phyloP scores from a whole-genome alignment of 768 basidiomycete genomes.

The Tylopilus sp. region DNA sequence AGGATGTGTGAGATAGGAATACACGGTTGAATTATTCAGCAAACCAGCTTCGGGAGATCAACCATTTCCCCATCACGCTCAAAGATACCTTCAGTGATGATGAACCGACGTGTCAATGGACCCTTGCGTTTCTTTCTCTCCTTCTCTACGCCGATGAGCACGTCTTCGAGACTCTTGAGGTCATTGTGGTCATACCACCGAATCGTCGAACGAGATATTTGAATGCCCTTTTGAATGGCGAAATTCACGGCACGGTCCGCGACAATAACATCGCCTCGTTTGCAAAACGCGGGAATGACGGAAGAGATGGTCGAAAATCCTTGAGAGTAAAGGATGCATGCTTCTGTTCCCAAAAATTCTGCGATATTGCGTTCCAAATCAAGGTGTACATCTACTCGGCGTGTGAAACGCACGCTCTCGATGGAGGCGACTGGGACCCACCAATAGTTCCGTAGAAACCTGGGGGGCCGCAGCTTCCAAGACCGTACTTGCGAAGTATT shows the following conservation, averaged over 20 bases:
- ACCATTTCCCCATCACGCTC: slow-evolving; percentile 92
- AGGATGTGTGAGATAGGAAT: background rate
- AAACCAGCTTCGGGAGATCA: slow-evolving; percentile 86
- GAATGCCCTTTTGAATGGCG: slow-evolving; percentile 92
- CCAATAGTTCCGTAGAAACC: slow-evolving; percentile 97
- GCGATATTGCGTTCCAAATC: slow-evolving; percentile 86
- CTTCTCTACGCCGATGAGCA: slow-evolving; percentile 79
- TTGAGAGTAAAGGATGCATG: slow-evolving; percentile 91
- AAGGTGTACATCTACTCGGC: slow-evolving; percentile 78
- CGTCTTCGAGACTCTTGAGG: slow-evolving; percentile 84
- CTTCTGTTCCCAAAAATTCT: slow-evolving; percentile 85
- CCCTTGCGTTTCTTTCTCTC: slow-evolving; percentile 81
- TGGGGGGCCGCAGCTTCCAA: slow-evolving; percentile 93
- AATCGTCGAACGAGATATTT: slow-evolving; percentile 87
- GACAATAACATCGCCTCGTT: slow-evolving; percentile 97
- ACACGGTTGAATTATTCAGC: slow-evolving; percentile 22
- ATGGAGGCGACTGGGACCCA: slow-evolving; percentile 35
- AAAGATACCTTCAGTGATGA: slow-evolving; percentile 95
- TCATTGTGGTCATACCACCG: slow-evolving; percentile 98
- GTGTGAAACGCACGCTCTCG: slow-evolving; percentile 1
- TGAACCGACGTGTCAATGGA: slow-evolving; percentile 87
- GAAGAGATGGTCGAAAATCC: slow-evolving; percentile 89
- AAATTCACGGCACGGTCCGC: slow-evolving; percentile 97
- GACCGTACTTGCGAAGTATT: slow-evolving; percentile 82
- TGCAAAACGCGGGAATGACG: slow-evolving; percentile 96